Evolutionary conservation across 495 filamentous ascomycete genomes (phyloP).

Genomic region (Daldinia vernicosa): DNA sequence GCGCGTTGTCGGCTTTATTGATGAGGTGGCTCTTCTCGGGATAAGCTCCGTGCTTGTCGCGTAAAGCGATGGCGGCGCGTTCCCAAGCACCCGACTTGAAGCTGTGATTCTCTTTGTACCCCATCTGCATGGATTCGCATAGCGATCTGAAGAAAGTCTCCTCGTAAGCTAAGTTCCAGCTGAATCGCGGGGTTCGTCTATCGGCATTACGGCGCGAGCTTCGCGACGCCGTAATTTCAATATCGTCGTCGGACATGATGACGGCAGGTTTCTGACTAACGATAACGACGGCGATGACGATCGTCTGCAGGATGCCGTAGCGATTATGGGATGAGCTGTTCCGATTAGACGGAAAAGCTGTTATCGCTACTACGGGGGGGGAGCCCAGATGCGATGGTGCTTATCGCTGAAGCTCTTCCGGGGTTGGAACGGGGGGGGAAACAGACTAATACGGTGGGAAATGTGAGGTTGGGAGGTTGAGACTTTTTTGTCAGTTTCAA

Average conservation of each 20-base stretch:
- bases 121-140: constrained; percentile 59
- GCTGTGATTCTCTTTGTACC: constrained; percentile 59
- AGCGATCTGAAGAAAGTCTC: constrained; percentile 61
- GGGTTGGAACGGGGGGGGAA: background rate
- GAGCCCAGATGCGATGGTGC: constrained; percentile 6
- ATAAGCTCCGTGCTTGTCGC: constrained; percentile 56
- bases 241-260: constrained; percentile 42
- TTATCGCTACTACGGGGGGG: constrained; percentile 11
- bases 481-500: constrained; percentile 7
- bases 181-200: constrained; percentile 60
- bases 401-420: constrained; percentile 19
- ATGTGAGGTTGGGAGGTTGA: constrained; percentile 6
- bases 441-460: constrained; percentile 9
- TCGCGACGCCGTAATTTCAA: constrained; percentile 36
- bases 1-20: constrained; percentile 64
- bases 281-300: background rate
- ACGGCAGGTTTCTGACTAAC: constrained; percentile 1
- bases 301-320: constrained; percentile 14
- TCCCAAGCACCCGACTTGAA: constrained; percentile 64
- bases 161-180: constrained; percentile 59
- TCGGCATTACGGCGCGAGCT: constrained; percentile 47
- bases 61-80: constrained; percentile 56
- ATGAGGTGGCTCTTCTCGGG: constrained; percentile 61
- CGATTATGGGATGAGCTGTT: constrained; percentile 2
- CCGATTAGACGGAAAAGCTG: constrained; percentile 12